Percentiles rank a stretch among this genome's conserved stretches.
These are phyloP conservation scores for Ilyonectria sp. DNA, from an alignment of 2,329 filamentous ascomycete genomes.

Conservation along the genomic window DNA sequence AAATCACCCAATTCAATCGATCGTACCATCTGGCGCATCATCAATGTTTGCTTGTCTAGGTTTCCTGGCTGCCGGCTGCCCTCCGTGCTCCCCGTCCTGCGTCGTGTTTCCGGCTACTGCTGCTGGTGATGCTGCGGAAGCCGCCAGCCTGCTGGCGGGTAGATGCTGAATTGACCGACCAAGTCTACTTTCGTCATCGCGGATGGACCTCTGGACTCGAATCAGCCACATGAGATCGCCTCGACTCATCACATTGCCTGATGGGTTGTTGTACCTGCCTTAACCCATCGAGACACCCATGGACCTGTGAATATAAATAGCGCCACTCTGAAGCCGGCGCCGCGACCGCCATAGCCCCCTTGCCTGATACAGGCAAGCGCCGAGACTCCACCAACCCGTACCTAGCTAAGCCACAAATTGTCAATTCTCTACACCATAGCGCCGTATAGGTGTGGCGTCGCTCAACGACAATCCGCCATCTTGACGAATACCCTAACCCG, in stretches of 20 bases:
- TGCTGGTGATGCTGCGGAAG: slow-evolving; percentile 7
- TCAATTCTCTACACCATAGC: neutral
- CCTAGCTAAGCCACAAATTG: slow-evolving; percentile 30
- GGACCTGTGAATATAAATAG: slow-evolving; percentile 26
- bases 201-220: neutral
- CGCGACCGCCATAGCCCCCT: slow-evolving; percentile 6
- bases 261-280: slow-evolving; percentile 26
- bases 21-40: slow-evolving; percentile 37
- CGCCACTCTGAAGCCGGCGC: slow-evolving; percentile 30
- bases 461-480: neutral
- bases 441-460: slow-evolving; percentile 22
- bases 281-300: slow-evolving; percentile 26
- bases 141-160: neutral
- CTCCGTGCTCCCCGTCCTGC: slow-evolving; percentile 35
- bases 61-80: slow-evolving; percentile 30
- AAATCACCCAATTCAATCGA: slow-evolving; percentile 40
- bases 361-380: slow-evolving; percentile 15
- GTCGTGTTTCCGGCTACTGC: slow-evolving; percentile 17
- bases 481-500: neutral
- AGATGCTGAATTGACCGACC: neutral
- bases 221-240: slow-evolving; percentile 24
- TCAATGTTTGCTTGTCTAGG: slow-evolving; percentile 28
- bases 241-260: slow-evolving; percentile 28
- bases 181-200: slow-evolving; percentile 6
- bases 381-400: slow-evolving; percentile 16